Base-by-base conservation (phyloP, 2,329 filamentous ascomycete genomes). In the Hysterium pulicare region DNA sequence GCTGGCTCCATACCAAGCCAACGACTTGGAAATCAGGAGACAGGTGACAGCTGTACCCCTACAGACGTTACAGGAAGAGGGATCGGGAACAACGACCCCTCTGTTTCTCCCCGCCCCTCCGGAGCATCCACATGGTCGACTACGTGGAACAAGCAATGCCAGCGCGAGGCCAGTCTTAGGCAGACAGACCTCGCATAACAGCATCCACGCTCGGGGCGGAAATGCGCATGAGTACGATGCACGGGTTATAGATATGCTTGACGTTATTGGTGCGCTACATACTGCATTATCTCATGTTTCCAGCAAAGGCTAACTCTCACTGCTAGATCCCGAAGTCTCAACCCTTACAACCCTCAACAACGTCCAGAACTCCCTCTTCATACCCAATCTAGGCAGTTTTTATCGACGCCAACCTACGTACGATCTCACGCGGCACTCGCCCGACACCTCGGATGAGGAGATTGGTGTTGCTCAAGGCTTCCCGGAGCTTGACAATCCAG, bases 281-380 rank as follows among this genome's bases (percentile, higher is more conserved):
- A 46, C 37, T 39, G 13, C n/a, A 13, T 31, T 33, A 17, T 7
- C 4, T 17, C 22, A 16, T 1, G 13, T 13, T 6, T 37, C n/a
- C 33, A 20, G 37, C 23, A 33, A 26, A n/a, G 20, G 40, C 30
- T 20, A 20, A 51, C 62, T 72, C 42, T 71, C 49, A 32, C 20
- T 32, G n/a, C 9, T 49, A 87, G 86, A 90, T 53, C 86, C 86
- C 24, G 85, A 90, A 68, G 82, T 91, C 3, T 80, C 86, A 23
- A 86, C 86, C 0, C 69, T 91, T 2, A 86, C 85, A 0, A 90
- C 86, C 13, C 76, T 90, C 4, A 90, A 85, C 32, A 91, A 91
- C 58, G 83, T 91, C 8, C 86, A 90, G 57, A 91, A 91, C 59
- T 90, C 87, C 0, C 77, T 91, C 4, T 90, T 90, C 62, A 71